Conservation (phyloP, 2,329 filamentous ascomycete genomes). For the Ophiocordyceps australis region DNA sequence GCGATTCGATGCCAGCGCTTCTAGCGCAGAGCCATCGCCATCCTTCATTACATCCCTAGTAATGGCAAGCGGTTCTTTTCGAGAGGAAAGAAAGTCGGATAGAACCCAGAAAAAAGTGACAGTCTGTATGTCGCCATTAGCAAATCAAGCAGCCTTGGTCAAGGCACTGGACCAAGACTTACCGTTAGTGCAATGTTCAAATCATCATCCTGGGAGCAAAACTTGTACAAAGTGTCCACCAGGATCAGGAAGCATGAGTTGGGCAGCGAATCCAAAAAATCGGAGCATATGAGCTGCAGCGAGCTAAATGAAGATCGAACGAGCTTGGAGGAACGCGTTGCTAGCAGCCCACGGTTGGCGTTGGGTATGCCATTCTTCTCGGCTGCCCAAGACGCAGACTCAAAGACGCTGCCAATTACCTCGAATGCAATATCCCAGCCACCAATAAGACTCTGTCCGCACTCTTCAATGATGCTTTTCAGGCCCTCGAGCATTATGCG, state of each 20-base stretch:
- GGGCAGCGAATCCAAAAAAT: slow-evolving; percentile 64
- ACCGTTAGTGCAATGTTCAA: slow-evolving; percentile 89
- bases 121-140: slow-evolving; percentile 29
- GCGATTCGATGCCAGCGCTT: slow-evolving; percentile 37
- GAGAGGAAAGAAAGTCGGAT: slow-evolving; percentile 63
- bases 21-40: slow-evolving; percentile 30
- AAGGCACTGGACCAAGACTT: slow-evolving; percentile 13
- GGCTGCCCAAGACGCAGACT: slow-evolving; percentile 18
- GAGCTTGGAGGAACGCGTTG: slow-evolving; percentile 50
- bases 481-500: slow-evolving; percentile 62
- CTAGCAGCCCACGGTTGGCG: slow-evolving; percentile 16
- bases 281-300: slow-evolving; percentile 81
- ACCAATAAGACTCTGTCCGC: slow-evolving; percentile 63
- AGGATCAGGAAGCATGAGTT: slow-evolving; percentile 57
- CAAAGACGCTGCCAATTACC: slow-evolving; percentile 69
- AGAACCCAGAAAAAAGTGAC: slow-evolving; percentile 94
- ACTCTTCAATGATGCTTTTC: slow-evolving; percentile 70
- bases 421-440: slow-evolving; percentile 80
- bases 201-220: slow-evolving; percentile 78
- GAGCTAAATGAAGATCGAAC: slow-evolving; percentile 80
- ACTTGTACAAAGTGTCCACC: slow-evolving; percentile 75
- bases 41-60: slow-evolving; percentile 35
- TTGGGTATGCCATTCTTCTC: slow-evolving; percentile 13
- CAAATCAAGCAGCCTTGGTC: background rate
- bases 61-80: slow-evolving; percentile 37